Base-by-base conservation (phyloP, 2,329 filamentous ascomycete species). In the Penicillium sp. region DNA sequence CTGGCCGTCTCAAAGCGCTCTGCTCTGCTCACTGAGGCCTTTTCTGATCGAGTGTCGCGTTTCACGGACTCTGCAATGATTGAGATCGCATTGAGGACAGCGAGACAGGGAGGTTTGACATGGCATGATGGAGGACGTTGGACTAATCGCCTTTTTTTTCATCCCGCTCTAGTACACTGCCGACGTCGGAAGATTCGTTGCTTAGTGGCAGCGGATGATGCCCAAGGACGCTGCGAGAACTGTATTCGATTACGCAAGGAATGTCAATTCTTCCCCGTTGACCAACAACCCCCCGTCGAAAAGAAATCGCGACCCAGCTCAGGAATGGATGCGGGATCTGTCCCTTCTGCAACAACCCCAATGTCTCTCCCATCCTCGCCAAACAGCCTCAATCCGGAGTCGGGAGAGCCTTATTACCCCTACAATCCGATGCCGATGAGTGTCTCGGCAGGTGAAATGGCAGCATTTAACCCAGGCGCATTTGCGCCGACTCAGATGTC, bases 171-270 rank as follows among this genome's bases (percentile, higher is more conserved):
- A 96, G 91, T 86, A 47, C 89, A 96, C 66, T 97, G 91, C 67
- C 87, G 91, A 62, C 81, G 88, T 65, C 85, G 91, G 59, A 97
- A 97, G 72, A 97, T 97, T 53, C 80, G 91, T 70, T 97, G 91
- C 69, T 82, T 95, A 44, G 78, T 88, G 38, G 82, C 87, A 7
- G 77, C 81, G 42, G 82, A 84, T 54, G 88, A 94, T 58, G 66
- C 77, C 8, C 81, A 88, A 62, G 83, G 84, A 39, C 84, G 90
- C 55, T 97, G 91, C 71, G 82, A 86, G 55, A 95, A 95, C 73
- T 97, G 91, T 71, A 95, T 95, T 61, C 83, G 90, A 40, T 74
- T 97, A 64, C 94, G 94, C 69, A 96, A 95, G 64, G 89, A 95
- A 56, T 97, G 91, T 70, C 88, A 86, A 65, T 97, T 95, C 70